Percentiles rank a stretch among this genome's conserved stretches.
These are phyloP conservation scores for Vaccinium vitisidaea DNA, from an alignment of 148 eudicot species.

Conservation along the genomic window DNA sequence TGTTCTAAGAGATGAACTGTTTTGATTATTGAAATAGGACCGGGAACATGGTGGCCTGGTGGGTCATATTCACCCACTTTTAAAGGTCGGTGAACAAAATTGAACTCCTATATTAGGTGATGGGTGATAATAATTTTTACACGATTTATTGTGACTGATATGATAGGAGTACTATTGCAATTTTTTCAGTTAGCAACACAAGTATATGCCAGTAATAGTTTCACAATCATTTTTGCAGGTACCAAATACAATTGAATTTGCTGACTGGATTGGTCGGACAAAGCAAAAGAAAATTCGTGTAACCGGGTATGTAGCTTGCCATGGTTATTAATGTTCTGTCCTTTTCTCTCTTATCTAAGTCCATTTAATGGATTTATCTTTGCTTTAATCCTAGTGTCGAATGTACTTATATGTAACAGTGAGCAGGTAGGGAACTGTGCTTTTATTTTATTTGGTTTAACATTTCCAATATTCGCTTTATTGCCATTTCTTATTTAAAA, in stretches of 20 bases:
- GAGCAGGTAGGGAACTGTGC: neutral
- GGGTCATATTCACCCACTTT: no score
- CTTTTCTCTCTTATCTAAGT: neutral
- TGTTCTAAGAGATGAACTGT: no score
- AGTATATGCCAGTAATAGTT: neutral
- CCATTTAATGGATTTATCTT: neutral
- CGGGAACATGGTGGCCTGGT: no score
- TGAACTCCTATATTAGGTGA: neutral
- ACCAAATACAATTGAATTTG: slow-evolving; percentile 94
- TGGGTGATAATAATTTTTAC: neutral
- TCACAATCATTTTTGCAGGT: slow-evolving; percentile 48
- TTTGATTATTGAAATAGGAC: no score
- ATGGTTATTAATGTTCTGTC: slow-evolving; percentile 18
- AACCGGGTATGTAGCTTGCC: slow-evolving; percentile 65
- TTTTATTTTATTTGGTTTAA: neutral
- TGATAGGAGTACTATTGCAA: neutral
- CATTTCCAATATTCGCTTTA: neutral
- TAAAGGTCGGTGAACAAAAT: no score
- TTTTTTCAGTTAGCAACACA: neutral
- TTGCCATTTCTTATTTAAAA: neutral
- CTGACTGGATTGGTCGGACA: slow-evolving; percentile 98
- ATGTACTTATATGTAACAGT: neutral
- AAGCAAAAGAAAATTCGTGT: slow-evolving; percentile 90
- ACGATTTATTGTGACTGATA: neutral
- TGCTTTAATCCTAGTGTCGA: neutral